Evolutionary conservation across 306 rosid genomes (phyloP), one percentile per base, ranked within the genome.

Genomic region (Gastrolobium bilobum): DNA sequence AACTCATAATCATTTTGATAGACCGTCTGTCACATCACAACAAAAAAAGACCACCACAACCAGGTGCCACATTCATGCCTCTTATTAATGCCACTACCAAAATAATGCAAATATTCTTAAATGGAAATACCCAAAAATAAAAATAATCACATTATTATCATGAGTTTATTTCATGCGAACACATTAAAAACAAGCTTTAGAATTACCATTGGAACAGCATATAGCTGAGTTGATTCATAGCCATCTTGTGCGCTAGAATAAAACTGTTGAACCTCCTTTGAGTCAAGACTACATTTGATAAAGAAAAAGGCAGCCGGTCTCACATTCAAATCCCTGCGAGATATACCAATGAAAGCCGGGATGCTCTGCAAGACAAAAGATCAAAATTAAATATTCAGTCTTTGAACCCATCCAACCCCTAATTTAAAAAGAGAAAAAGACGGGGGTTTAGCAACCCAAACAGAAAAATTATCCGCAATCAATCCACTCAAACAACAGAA

Each of bases 151-250:
- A 52, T 61, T 31, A 52, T 51, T 68, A 76, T 63, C 51, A 51
- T 42, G 63, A 59, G 74, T 7, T 77, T 77, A 78, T 48, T 68
- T 86, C 73, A 68, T 52, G 30, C 26, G 10, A 53, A 30, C 6
- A 57, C 62, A 11, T 48, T 20, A 35, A 37, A 83, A 46, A 66
- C 5, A 40, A 78, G 68, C 10, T 51, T 68, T 46, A 44, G 74
- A 67, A 90, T 82, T 77, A 95, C 99, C 97, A 86, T 51, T 76
- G 98, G 63, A 76, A 88, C 96, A 46, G 96, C 83, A 71, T 84
- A 84, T 9, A 95, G 91, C 79, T 95, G 91, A 66, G 98, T 93
- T 64, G 99, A 95, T 84, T 95, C 98, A 69, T 87, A 95, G 81
- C 96, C 93, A 80, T 95, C 98, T 86, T 91, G 90, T 47, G 99